Conservation (phyloP, 1,284 basidiomycete genomes). For the Amylostereum areolatum region DNA sequence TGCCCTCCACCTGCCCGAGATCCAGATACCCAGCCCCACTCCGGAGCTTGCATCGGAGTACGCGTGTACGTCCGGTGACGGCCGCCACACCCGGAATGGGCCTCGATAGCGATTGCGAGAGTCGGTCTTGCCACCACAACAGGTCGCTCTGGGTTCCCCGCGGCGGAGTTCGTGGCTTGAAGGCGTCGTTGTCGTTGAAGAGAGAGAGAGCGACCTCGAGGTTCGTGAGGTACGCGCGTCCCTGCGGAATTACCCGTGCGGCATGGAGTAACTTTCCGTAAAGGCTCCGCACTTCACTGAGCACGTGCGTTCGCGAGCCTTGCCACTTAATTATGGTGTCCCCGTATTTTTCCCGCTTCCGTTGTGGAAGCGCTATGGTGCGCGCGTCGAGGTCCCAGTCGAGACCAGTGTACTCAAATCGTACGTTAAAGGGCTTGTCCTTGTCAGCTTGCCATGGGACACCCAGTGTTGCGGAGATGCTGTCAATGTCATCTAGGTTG, state of each 20-base stretch:
- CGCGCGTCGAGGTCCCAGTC: slow-evolving; percentile 13
- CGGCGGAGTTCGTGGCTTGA: slow-evolving; percentile 20
- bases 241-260: slow-evolving; percentile 20
- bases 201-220: slow-evolving; percentile 22
- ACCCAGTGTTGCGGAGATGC: slow-evolving; percentile 15
- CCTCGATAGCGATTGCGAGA: slow-evolving; percentile 11
- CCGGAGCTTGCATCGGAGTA: slow-evolving; percentile 39
- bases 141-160: slow-evolving; percentile 20
- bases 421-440: slow-evolving; percentile 9
- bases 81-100: slow-evolving; percentile 21
- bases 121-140: slow-evolving; percentile 29
- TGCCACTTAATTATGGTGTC: slow-evolving; percentile 17
- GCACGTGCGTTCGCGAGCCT: slow-evolving; percentile 8
- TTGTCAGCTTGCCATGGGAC: slow-evolving; percentile 19
- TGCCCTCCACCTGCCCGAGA: slow-evolving; percentile 27
- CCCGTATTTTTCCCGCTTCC: slow-evolving; percentile 4
- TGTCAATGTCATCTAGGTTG: slow-evolving; percentile 15
- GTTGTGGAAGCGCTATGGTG: slow-evolving; percentile 11
- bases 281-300: slow-evolving; percentile 21
- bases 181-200: slow-evolving; percentile 19
- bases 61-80: slow-evolving; percentile 23
- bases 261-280: slow-evolving; percentile 30
- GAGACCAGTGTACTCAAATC: slow-evolving; percentile 17
- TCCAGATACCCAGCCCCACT: slow-evolving; percentile 29
- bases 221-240: slow-evolving; percentile 24